Evolutionary conservation across 1,139 yeast genomes (phyloP).

Genomic region (Nakaseomyces sp.): DNA sequence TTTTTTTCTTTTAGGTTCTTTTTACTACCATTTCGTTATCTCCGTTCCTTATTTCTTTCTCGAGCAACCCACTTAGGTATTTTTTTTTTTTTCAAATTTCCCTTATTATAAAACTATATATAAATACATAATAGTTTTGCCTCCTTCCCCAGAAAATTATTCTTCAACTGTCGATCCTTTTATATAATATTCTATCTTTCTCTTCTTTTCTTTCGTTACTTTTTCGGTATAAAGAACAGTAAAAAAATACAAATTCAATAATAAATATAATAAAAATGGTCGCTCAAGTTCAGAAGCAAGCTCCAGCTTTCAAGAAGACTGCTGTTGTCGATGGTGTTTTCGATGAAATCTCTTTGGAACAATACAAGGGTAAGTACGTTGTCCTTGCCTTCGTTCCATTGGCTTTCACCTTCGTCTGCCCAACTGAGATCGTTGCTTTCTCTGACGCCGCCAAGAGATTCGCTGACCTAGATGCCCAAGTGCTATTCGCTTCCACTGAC

Average conservation of each 20-base stretch:
- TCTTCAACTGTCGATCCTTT: too few relatives aligned
- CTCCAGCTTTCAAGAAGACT: slow-evolving; percentile 91
- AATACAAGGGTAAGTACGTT: slow-evolving; percentile 97
- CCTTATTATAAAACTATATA: too few relatives aligned
- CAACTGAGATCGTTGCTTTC: slow-evolving; percentile 97
- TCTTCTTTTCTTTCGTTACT: not conserved
- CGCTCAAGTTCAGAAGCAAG: slow-evolving; percentile 86
- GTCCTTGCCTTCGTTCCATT: slow-evolving; percentile 92
- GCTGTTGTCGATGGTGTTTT: slow-evolving; percentile 94
- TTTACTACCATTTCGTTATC: too few relatives aligned
- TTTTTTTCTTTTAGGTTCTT: too few relatives aligned
- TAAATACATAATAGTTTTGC: too few relatives aligned
- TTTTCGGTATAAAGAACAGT: not conserved
- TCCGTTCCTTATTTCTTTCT: too few relatives aligned
- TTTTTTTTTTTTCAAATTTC: too few relatives aligned
- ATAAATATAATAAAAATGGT: slow-evolving; percentile 44
- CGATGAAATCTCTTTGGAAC: slow-evolving; percentile 88
- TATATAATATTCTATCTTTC: not conserved
- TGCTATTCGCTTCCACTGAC: slow-evolving; percentile 94
- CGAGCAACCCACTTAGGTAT: too few relatives aligned
- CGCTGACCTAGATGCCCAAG: slow-evolving; percentile 77
- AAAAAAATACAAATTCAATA: not conserved
- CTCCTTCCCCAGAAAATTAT: too few relatives aligned
- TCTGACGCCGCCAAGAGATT: slow-evolving; percentile 90
- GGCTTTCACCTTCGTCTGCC: slow-evolving; percentile 98